A percentile compares a stretch with the other conserved stretches of the same genome.
Evolutionary conservation across 306 rosid genomes (phyloP).

Genomic region (Luffa acutangula): DNA sequence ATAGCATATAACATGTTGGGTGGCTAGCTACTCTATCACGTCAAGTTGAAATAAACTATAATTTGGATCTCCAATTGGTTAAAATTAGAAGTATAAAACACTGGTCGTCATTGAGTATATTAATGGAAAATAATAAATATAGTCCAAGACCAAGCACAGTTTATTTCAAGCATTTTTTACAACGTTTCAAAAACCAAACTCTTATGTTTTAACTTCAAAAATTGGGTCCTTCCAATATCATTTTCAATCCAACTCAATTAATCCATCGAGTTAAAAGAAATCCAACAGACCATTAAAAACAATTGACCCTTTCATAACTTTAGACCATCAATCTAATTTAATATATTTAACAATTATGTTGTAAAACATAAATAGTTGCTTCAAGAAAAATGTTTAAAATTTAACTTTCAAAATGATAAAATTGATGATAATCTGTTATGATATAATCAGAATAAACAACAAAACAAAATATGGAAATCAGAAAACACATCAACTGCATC

Average conservation of each 20-base stretch:
- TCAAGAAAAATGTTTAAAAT: not conserved
- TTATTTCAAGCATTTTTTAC: not conserved
- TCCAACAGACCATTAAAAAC: not conserved
- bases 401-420: not conserved
- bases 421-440: not conserved
- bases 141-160: not conserved
- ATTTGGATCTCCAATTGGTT: not conserved
- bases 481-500: not conserved
- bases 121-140: not conserved
- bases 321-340: not conserved
- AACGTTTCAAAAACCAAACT: not conserved
- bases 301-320: not conserved
- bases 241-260: not conserved
- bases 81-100: not conserved
- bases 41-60: not conserved
- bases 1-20: not conserved
- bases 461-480: not conserved
- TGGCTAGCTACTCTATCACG: not conserved
- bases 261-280: not conserved
- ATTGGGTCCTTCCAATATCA: not conserved
- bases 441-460: not conserved
- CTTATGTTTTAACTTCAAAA: not conserved
- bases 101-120: not conserved
- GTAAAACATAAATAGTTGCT: not conserved
- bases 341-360: not conserved